Percentiles rank a stretch among this genome's conserved stretches.
Conservation (phyloP, 179 eudicot species). For the Silene vulgaris region DNA sequence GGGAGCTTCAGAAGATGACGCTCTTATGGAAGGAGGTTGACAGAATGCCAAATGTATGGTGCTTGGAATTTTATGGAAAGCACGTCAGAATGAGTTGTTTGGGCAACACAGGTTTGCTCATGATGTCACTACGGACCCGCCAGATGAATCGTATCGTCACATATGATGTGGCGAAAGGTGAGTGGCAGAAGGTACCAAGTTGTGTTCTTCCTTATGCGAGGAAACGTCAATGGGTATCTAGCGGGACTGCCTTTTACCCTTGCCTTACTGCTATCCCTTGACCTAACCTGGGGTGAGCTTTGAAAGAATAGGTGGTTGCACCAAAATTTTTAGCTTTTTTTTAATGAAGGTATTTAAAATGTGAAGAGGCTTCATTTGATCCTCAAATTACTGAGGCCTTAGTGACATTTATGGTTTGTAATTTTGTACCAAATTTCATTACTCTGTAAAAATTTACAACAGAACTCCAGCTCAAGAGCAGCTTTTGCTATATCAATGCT, state of each 20-base stretch:
- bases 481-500: neutral
- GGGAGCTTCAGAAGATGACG: conserved; percentile 97
- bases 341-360: neutral
- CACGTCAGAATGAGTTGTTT: conserved; percentile 82
- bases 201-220: conserved; percentile 60
- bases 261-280: conserved; percentile 60
- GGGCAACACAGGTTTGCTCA: conserved; percentile 85
- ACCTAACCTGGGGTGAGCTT: conserved; percentile 2
- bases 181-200: conserved; percentile 77
- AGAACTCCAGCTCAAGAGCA: neutral
- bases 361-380: neutral
- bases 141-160: conserved; percentile 73
- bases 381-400: neutral
- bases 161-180: conserved; percentile 52
- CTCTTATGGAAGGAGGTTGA: conserved; percentile 99
- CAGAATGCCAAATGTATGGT: conserved; percentile 99
- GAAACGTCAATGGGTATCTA: conserved; percentile 69
- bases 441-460: conserved; percentile 2
- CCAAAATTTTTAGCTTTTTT: neutral
- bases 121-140: conserved; percentile 74
- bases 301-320: neutral
- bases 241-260: conserved; percentile 83
- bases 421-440: conserved; percentile 13
- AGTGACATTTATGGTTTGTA: conserved; percentile 11
- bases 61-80: conserved; percentile 96